phyloP scores from a whole-genome alignment of 768 basidiomycete species.

The Cystofilobasidium macerans region DNA sequence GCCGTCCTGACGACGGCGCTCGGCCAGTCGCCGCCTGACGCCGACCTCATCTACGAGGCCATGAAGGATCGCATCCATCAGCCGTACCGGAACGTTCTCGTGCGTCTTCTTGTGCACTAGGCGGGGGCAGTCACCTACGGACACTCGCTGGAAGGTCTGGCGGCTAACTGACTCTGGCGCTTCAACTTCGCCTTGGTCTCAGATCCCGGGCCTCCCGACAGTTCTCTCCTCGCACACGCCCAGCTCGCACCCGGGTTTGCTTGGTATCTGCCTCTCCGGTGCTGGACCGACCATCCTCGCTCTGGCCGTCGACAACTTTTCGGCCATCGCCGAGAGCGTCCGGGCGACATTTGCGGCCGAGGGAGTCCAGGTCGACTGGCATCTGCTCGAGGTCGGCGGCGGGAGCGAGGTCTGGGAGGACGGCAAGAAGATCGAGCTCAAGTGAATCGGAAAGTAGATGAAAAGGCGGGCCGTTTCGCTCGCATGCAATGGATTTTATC shows the following conservation, averaged over 20 bases:
- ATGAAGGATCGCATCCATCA: slow-evolving; percentile 99
- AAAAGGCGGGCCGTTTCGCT: not conserved
- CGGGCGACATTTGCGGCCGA: slow-evolving; percentile 58
- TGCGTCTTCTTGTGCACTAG: slow-evolving; percentile 43
- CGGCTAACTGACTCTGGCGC: slow-evolving; percentile 12
- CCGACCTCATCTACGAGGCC: slow-evolving; percentile 94
- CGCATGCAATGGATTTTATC: not conserved
- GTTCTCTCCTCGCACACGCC: slow-evolving; percentile 85
- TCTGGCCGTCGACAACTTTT: slow-evolving; percentile 73
- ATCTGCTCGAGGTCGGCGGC: slow-evolving; percentile 58
- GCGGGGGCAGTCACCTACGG: too few relatives aligned
- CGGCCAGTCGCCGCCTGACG: slow-evolving; percentile 77
- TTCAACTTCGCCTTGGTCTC: slow-evolving; percentile 1
- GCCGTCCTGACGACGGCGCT: slow-evolving; percentile 94
- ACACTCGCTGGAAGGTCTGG: too few relatives aligned
- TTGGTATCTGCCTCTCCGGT: slow-evolving; percentile 95
- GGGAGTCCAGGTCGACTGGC: slow-evolving; percentile 79
- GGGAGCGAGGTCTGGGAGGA: slow-evolving; percentile 38
- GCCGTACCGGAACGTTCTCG: slow-evolving; percentile 79
- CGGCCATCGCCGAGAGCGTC: slow-evolving; percentile 73
- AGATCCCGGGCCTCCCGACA: slow-evolving; percentile 93
- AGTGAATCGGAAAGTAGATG: not conserved
- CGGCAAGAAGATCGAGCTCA: not conserved
- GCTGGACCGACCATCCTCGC: slow-evolving; percentile 97
- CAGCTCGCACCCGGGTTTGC: slow-evolving; percentile 75